phyloP scores from a whole-genome alignment of 805 yeast genomes.

The Yueomyces sinensis region DNA sequence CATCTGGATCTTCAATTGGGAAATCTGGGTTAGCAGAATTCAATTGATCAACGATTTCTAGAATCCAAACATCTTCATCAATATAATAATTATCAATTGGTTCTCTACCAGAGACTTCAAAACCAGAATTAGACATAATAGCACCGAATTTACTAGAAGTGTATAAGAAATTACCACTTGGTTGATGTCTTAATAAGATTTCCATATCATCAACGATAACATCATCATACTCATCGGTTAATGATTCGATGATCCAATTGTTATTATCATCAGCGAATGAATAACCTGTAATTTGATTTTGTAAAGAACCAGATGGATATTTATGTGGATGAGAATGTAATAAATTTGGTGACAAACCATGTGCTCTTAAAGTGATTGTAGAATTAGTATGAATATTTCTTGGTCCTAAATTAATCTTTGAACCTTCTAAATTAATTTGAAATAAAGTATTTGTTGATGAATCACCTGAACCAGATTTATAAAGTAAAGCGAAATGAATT shows the following conservation, averaged over 20 bases:
- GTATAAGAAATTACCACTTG: constrained; percentile 55
- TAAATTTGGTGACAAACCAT: constrained; percentile 62
- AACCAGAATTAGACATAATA: constrained; percentile 41
- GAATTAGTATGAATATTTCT: constrained; percentile 53
- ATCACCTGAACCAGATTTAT: constrained; percentile 85
- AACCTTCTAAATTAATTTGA: constrained; percentile 72
- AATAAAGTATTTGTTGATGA: constrained; percentile 80
- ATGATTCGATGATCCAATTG: constrained; percentile 45
- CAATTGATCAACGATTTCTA: constrained; percentile 53
- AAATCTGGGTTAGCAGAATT: constrained; percentile 23
- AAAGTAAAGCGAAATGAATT: constrained; percentile 64
- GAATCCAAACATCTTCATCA: constrained; percentile 32
- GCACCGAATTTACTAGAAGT: constrained; percentile 49
- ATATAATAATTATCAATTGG: constrained; percentile 39
- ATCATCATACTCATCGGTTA: constrained; percentile 20
- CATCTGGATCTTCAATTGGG: constrained; percentile 32
- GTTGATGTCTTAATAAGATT: constrained; percentile 49
- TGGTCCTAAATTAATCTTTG: constrained; percentile 52
- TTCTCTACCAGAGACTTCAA: constrained; percentile 69
- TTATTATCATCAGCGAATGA: constrained; percentile 65
- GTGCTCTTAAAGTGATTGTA: constrained; percentile 34
- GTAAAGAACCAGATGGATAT: constrained; percentile 67
- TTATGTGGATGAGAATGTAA: constrained; percentile 62
- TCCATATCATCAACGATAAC: constrained; percentile 42
- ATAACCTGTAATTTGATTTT: constrained; percentile 71